Conservation (phyloP, 2,329 filamentous ascomycete genomes). For the Cladosporium sphaerospermum region DNA sequence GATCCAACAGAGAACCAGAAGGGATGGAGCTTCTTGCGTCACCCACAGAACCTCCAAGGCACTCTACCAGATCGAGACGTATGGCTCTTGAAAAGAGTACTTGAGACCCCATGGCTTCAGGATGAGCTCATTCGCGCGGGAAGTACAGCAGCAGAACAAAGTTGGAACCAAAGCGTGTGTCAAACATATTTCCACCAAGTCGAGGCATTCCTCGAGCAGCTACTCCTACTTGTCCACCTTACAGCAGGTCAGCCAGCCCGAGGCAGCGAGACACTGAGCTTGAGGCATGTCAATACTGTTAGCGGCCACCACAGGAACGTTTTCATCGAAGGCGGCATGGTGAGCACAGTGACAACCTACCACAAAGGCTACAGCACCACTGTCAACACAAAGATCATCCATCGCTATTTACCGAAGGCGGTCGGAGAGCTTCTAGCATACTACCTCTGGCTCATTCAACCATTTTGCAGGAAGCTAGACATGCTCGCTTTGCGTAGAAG, state of each 20-base stretch:
- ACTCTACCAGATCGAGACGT: neutral
- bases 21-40: neutral
- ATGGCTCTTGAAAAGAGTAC: neutral
- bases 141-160: too few species aligned
- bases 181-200: neutral
- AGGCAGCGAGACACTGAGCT: conserved; percentile 18
- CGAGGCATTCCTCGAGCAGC: conserved; percentile 16
- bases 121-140: neutral
- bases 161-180: too few species aligned
- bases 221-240: conserved; percentile 20
- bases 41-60: neutral
- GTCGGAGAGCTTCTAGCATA: conserved; percentile 21
- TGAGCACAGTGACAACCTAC: conserved; percentile 18
- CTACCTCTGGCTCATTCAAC: conserved; percentile 17
- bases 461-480: conserved; percentile 1
- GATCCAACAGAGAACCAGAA: neutral
- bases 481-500: neutral
- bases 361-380: conserved; percentile 19
- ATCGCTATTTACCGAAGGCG: conserved; percentile 24
- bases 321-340: conserved; percentile 22
- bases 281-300: neutral
- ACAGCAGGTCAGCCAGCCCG: conserved; percentile 16
- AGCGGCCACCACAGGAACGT: neutral
- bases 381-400: conserved; percentile 16
- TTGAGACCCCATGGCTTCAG: neutral